Evolutionary conservation across 768 basidiomycete genomes (phyloP).

Genomic region (Podaxis rugospora): DNA sequence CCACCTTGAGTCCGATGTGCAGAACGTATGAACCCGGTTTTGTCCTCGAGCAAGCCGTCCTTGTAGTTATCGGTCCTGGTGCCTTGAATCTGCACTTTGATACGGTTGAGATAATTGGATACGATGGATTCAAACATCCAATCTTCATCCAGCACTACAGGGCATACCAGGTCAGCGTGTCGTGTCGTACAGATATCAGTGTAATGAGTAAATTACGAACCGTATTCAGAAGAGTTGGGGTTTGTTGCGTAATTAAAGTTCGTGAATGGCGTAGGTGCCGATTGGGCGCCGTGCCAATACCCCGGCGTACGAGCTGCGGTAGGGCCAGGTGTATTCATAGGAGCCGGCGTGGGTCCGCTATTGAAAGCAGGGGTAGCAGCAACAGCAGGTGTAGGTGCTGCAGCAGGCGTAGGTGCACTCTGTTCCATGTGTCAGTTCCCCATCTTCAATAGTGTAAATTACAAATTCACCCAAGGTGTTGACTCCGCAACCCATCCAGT

Average conservation of each 20-base stretch:
- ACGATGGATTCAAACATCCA: conserved; percentile 37
- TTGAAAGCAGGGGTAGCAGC: conserved; percentile 32
- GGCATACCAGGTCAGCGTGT: not conserved
- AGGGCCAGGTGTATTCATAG: conserved; percentile 25
- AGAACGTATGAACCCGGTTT: conserved; percentile 25
- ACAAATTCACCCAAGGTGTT: conserved; percentile 18
- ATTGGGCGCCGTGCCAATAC: conserved; percentile 35
- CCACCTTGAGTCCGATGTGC: conserved; percentile 24
- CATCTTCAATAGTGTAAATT: not conserved
- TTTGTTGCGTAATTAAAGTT: not conserved
- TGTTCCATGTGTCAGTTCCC: conserved; percentile 15
- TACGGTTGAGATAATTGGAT: conserved; percentile 25
- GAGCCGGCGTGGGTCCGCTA: conserved; percentile 33
- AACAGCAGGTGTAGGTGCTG: conserved; percentile 12
- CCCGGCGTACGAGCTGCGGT: conserved; percentile 22
- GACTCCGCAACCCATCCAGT: conserved; percentile 7
- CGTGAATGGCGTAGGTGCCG: conserved; percentile 10
- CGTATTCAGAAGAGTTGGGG: conserved; percentile 9
- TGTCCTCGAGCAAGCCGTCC: conserved; percentile 31
- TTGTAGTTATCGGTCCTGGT: conserved; percentile 30
- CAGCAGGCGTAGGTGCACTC: conserved; percentile 47
- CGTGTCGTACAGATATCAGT: not conserved
- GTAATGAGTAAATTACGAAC: conserved; percentile 4
- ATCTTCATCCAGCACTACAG: conserved; percentile 23
- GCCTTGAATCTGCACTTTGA: conserved; percentile 34